Evolutionary conservation across 176 grass and related monocot genomes (phyloP), one percentile per base, ranked within the genome.

Genomic region (Areca catechu): DNA sequence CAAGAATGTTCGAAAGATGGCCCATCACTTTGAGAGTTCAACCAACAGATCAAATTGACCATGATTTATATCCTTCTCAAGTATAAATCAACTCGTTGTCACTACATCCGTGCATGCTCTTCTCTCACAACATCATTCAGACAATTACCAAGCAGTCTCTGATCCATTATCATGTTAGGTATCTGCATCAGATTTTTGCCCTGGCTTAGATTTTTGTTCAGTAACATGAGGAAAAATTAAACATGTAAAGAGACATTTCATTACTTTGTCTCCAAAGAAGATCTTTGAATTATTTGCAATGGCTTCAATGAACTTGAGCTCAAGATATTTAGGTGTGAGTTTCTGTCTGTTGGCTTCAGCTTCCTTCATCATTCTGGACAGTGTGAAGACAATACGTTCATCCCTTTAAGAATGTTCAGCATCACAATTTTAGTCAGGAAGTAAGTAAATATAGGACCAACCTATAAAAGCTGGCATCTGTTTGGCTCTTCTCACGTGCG

Each of bases 271-370:
- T 68, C 94, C 94, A 15, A 99, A 99, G 71, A 93, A 99, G 61
- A 99, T 93, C 77, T 93, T 99, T 17, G 88, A 89, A 71, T 99
- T 99, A 53, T 99, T 99, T 3, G 84, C 72, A 61, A 99, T 81
- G 49, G 94, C 80, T 81, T 99, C 88, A n/a, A 99, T 99, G 58
- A 99, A 99, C 62, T 78, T 99, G 54, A 99, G 76, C 77, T 99
- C 78, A 70, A 93, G 88, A 77, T 68, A 99, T 67, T 93, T 70
- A 5, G 94, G 78, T 30, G 94, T 93, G 69, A 99, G 88, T 64
- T 89, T 99, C 14, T 83, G 71, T 24, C 22, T 89, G 66, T 99
- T 93, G 21, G 88, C 94, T 68, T 99, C 84, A 65, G 94, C 88
- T 85, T 99, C 94, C 76, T 86, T 99, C 53, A 70, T 73, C 63